Percentiles rank a stretch among this genome's conserved stretches.
Conservation (phyloP, 1,284 basidiomycete genomes). For the Austroboletus niveus region DNA sequence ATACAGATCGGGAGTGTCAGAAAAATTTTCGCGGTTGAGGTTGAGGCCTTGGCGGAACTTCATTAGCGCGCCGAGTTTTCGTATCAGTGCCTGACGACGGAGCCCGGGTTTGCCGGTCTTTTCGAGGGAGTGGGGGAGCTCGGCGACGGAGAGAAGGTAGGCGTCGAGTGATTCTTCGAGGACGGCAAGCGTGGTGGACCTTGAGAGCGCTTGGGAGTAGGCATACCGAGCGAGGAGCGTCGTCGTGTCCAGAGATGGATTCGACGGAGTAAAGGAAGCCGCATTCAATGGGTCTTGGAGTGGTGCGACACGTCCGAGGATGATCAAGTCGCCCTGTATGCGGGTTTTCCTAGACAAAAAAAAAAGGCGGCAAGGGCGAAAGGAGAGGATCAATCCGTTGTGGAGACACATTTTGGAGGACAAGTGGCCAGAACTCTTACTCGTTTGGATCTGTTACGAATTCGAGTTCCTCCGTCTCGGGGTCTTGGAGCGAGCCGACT, state of each 20-base stretch:
- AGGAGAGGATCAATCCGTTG: no score
- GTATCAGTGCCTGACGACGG: slow-evolving; percentile 74
- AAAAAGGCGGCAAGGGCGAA: neutral
- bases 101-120: slow-evolving; percentile 81
- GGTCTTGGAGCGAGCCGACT: slow-evolving; percentile 60
- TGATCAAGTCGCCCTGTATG: slow-evolving; percentile 85
- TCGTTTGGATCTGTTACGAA: slow-evolving; percentile 87
- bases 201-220: slow-evolving; percentile 84
- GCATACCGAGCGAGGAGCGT: slow-evolving; percentile 84
- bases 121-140: slow-evolving; percentile 71
- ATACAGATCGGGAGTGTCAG: slow-evolving; percentile 87
- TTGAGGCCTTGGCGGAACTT: slow-evolving; percentile 87
- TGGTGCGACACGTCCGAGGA: slow-evolving; percentile 70
- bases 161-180: slow-evolving; percentile 80
- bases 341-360: slow-evolving; percentile 61
- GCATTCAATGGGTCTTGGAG: slow-evolving; percentile 44
- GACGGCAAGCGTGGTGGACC: slow-evolving; percentile 81
- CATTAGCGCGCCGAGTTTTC: slow-evolving; percentile 86
- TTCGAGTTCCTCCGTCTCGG: slow-evolving; percentile 87
- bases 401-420: no score
- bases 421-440: slow-evolving; percentile 28
- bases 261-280: slow-evolving; percentile 45
- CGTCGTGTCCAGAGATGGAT: slow-evolving; percentile 49
- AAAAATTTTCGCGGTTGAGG: slow-evolving; percentile 84
- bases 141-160: slow-evolving; percentile 79